These are phyloP conservation scores for Acanthamoeba rhysodes DNA, from an alignment of 208 protist genomes.

Conservation along the genomic window DNA sequence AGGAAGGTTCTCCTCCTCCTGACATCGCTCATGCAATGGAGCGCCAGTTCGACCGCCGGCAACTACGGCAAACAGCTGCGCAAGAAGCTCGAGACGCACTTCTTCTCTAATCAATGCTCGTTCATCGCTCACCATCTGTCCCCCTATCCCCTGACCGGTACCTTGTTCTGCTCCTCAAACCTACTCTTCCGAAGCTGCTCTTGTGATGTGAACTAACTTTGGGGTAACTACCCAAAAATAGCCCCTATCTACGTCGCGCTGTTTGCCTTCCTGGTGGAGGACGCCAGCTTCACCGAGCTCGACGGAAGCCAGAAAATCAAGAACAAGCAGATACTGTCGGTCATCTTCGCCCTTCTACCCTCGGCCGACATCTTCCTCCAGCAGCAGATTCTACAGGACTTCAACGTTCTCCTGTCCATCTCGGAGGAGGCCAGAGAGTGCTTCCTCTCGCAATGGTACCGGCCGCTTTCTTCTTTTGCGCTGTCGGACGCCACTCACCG, in stretches of 20 bases:
- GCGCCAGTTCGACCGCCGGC: neutral
- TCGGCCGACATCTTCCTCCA: conserved; percentile 70
- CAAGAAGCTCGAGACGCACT: conserved; percentile 43
- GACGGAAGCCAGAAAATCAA: conserved; percentile 70
- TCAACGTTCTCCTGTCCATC: conserved; percentile 24
- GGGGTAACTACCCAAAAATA: neutral
- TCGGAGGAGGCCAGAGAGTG: conserved; percentile 58
- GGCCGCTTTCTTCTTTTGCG: too few species aligned
- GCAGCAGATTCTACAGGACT: conserved; percentile 24
- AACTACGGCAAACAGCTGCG: conserved; percentile 56
- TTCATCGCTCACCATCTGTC: conserved; percentile 52
- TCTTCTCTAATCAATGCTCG: conserved; percentile 40
- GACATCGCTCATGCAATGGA: conserved; percentile 56
- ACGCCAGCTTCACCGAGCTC: conserved; percentile 52
- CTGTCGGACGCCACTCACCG: neutral
- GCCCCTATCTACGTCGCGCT: conserved; percentile 17
- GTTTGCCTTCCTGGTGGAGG: conserved; percentile 69
- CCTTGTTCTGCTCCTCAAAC: neutral
- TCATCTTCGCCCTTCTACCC: conserved; percentile 59
- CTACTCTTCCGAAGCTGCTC: neutral
- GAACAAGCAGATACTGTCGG: conserved; percentile 58
- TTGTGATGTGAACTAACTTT: neutral
- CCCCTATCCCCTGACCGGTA: conserved; percentile 43
- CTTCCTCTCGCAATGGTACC: conserved; percentile 64
- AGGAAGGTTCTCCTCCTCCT: conserved; percentile 13